Evolutionary conservation across 495 filamentous ascomycete genomes (phyloP), one percentile per base, ranked within the genome.

Genomic region (Penicillium canariense): DNA sequence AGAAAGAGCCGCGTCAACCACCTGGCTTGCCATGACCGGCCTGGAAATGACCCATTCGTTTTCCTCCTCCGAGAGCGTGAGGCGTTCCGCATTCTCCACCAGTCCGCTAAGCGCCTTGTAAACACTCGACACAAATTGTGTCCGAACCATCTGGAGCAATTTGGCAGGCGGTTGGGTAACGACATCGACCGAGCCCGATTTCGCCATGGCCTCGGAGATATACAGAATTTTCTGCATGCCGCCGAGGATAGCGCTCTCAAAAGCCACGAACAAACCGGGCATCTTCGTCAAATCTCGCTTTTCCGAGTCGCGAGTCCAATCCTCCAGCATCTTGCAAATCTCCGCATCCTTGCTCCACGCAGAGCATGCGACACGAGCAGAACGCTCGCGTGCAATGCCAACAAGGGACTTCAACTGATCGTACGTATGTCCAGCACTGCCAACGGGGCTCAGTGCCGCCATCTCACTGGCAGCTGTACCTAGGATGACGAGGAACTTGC

Each of bases 221-320:
- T 96, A 98, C 11, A 96, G 79, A 45, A 98, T 91, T 73, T 88
- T 94, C 67, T 97, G 95, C 86, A 96, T 88, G 15, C 89, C 89
- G 2, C 72, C 70, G 23, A 97, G 77, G 40, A 97, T 73, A 5
- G 84, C 79, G 38, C 81, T 85, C 61, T 97, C 89, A 61, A 94
- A 95, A 0, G 84, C 79, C 28, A 85, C 72, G 66, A 97, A 96
- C 51, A 87, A 79, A 4, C 81, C 74, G 0, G 95, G 93, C 90
- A 98, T 93, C 58, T 85, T 88, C 2, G 94, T 98, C 42, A 95
- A 71, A 69, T 96, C 93, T 23, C 82, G 78, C 36, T 85, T 83
- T 51, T 96, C 90, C 2, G 81, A 70, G 26, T 87, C 82, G 10
- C 89, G 80, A 40, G 87, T 89, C 95, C 94, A 98, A 66, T 94